These are phyloP conservation scores for Casuarina cunninghamiana DNA, from an alignment of 306 rosid species.

Conservation along the genomic window DNA sequence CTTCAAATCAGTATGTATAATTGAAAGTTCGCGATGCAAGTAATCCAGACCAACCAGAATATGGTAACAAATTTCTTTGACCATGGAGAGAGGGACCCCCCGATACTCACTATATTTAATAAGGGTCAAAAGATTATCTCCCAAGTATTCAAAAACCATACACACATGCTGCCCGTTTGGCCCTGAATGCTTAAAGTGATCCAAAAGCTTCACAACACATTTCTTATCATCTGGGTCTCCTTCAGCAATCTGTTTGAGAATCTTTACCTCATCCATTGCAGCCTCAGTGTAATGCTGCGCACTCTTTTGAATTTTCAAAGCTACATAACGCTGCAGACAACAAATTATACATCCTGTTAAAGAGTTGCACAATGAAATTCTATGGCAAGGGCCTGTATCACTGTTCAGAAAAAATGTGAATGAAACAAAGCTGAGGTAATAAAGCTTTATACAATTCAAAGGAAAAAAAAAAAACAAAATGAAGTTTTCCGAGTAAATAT, in stretches of 20 bases:
- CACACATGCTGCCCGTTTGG: conserved; percentile 96
- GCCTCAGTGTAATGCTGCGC: conserved; percentile 99
- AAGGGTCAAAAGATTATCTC: conserved; percentile 90
- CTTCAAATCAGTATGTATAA: conserved; percentile 94
- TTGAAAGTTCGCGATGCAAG: conserved; percentile 87
- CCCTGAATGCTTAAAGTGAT: conserved; percentile 94
- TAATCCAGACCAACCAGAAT: conserved; percentile 90
- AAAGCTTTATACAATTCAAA: no score
- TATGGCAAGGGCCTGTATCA: no score
- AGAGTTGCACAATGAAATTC: no score
- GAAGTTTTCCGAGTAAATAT: no score
- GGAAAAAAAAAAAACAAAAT: no score
- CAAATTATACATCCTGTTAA: no score
- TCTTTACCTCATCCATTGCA: conserved; percentile 91
- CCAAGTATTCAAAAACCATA: conserved; percentile 93
- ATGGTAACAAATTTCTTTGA: conserved; percentile 87
- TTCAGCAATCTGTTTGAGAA: conserved; percentile 87
- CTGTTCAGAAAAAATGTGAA: no score
- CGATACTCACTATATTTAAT: conserved; percentile 80
- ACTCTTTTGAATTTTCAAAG: conserved; percentile 95
- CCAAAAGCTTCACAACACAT: conserved; percentile 95
- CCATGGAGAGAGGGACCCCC: conserved; percentile 75
- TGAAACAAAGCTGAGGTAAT: no score
- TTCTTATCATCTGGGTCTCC: conserved; percentile 80
- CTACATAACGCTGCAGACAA: conserved; percentile 67